Evolutionary conservation across 2,329 filamentous ascomycete genomes (phyloP), one percentile per base, ranked within the genome.

Genomic region (Sclerotinia borealis): DNA sequence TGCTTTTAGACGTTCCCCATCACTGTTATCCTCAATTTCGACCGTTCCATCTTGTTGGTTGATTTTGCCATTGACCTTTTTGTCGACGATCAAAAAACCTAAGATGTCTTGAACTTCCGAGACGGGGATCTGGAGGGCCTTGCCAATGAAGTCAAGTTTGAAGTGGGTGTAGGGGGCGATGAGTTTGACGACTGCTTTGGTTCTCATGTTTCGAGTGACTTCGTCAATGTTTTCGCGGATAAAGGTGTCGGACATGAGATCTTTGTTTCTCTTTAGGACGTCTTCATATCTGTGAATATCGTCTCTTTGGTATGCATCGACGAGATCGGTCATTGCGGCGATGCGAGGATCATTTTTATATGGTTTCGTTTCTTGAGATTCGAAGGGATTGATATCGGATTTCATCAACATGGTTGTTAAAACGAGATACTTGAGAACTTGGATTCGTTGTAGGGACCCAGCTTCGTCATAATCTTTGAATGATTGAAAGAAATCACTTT

Each of bases 141-240:
- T 88, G 34, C 92, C 92, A 69, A 99, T 92, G 82, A 96, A 96
- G 25, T 82, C 81, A 29, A 98, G 80, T 67, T 89, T 91, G 84
- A 98, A 96, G 59, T 92, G 87, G 7, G 91, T 96, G 79, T 98
- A 99, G 0, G 95, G 95, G 5, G 92, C 92, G 67, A 98, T 95
- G 29, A 98, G 82, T 78, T 95, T 96, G 67, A 96, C 79, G 11
- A 98, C 87, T 1, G 93, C 93, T 81, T 97, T 97, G 68, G 93
- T 98, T 61, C 95, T 90, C 89, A 99, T 96, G 76, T 95, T 97
- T 49, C 95, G 90, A 59, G 93, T 99, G 63, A 99, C 93, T 78
- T 99, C 95, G 76, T 98, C 95, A 70, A 99, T 99, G 75, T 99
- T 98, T 78, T 98, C 95, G 34, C 93, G 93, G 71, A 99, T 99